Evolutionary conservation across 2,329 filamentous ascomycete species (phyloP).

Genomic region (Stenocarpella maydis): DNA sequence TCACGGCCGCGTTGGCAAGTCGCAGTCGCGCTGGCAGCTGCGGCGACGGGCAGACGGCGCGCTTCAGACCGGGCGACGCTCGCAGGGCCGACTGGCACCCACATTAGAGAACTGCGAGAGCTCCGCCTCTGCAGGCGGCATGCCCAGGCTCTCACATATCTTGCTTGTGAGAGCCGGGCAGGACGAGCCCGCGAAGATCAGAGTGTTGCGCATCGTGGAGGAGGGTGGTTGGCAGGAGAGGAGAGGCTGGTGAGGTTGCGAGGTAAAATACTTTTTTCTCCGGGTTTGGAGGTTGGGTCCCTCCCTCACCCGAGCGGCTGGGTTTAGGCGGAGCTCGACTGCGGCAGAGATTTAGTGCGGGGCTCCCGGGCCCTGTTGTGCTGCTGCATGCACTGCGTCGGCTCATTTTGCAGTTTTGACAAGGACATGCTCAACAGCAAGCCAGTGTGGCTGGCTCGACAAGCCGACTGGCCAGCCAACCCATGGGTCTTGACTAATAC

Average conservation of each 20-base stretch:
- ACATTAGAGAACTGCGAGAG: conserved; percentile 76
- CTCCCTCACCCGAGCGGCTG: conserved; percentile 7
- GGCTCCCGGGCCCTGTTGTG: too few species aligned
- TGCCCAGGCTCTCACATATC: conserved; percentile 74
- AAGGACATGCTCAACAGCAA: too few species aligned
- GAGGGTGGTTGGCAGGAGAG: conserved; percentile 19
- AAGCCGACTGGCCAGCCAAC: too few species aligned
- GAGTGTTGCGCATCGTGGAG: conserved; percentile 68
- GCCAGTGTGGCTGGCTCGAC: too few species aligned
- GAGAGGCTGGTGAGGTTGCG: conserved; percentile 36
- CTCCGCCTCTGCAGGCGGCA: conserved; percentile 70
- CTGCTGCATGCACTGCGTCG: too few species aligned
- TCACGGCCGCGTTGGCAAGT: too few species aligned
- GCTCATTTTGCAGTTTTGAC: too few species aligned
- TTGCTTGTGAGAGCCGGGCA: conserved; percentile 70
- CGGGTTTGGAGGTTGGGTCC: neutral
- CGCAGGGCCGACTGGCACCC: conserved; percentile 36
- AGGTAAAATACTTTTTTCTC: conserved; percentile 13
- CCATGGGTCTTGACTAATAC: too few species aligned
- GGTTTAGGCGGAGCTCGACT: conserved; percentile 30
- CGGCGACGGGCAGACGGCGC: conserved; percentile 31
- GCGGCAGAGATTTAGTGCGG: conserved; percentile 29
- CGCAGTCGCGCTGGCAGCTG: neutral
- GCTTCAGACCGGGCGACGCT: conserved; percentile 37
- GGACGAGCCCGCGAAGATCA: conserved; percentile 74